phyloP scores from a whole-genome alignment of 2,329 filamentous ascomycete genomes.

The Davidsoniella eucalypti region DNA sequence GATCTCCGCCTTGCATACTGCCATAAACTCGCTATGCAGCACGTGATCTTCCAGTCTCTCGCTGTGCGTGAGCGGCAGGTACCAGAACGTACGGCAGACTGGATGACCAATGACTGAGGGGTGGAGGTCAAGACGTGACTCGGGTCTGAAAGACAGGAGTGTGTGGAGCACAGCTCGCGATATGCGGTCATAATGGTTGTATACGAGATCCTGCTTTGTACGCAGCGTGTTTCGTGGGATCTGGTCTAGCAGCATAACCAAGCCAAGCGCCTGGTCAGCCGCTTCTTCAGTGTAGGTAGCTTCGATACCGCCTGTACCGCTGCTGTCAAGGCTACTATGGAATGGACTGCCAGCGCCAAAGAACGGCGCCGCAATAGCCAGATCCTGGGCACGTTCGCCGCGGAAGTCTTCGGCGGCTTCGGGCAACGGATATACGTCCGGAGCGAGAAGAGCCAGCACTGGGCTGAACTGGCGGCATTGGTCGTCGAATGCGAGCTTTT shows the following conservation, averaged over 20 bases:
- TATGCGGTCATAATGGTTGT: slow-evolving; percentile 39
- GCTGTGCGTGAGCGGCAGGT: slow-evolving; percentile 43
- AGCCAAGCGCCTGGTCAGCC: slow-evolving; percentile 27
- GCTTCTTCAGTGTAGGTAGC: slow-evolving; percentile 1
- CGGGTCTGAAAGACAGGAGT: slow-evolving; percentile 17
- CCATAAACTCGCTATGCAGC: slow-evolving; percentile 19
- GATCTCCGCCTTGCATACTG: slow-evolving; percentile 20
- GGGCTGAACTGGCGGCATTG: slow-evolving; percentile 2
- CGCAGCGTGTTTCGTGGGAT: slow-evolving; percentile 46
- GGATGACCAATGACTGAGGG: slow-evolving; percentile 21
- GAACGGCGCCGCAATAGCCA: slow-evolving; percentile 8
- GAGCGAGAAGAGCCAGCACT: slow-evolving; percentile 1
- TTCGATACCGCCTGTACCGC: not conserved
- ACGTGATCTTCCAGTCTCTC: slow-evolving; percentile 33
- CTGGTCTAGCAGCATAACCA: slow-evolving; percentile 45
- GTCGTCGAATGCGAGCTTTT: slow-evolving; percentile 8
- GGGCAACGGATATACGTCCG: slow-evolving; percentile 17
- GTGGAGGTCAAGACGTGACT: slow-evolving; percentile 9
- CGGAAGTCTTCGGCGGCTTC: slow-evolving; percentile 14
- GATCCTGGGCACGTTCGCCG: slow-evolving; percentile 5
- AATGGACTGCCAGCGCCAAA: slow-evolving; percentile 4
- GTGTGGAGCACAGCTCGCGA: slow-evolving; percentile 26
- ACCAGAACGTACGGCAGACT: slow-evolving; percentile 37
- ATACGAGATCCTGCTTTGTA: slow-evolving; percentile 29
- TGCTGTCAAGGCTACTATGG: not conserved